Percentiles rank a stretch among this genome's conserved stretches.
Conservation (phyloP, 106 monocot species). For the Cymbidium sinense region DNA sequence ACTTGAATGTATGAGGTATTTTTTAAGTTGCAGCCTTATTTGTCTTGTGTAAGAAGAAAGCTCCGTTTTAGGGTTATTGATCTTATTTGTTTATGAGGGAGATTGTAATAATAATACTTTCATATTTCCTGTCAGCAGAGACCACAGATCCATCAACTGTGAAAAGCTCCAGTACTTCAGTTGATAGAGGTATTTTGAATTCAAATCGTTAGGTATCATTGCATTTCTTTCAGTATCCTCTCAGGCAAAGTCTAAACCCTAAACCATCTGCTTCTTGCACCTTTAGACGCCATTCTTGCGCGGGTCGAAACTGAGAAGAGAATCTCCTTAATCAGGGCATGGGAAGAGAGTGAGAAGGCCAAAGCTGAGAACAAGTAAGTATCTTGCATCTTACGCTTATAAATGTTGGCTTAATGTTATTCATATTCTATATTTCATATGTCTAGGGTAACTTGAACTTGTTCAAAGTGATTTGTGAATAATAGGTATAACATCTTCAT, state of each 20-base stretch:
- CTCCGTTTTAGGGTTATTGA: background rate
- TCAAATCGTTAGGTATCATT: background rate
- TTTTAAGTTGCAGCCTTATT: too few species aligned
- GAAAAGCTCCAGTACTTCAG: conserved; percentile 14
- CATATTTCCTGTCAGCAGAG: conserved; percentile 25
- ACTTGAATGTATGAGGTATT: background rate
- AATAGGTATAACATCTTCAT: background rate
- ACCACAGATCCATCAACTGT: conserved; percentile 21
- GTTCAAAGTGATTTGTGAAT: background rate
- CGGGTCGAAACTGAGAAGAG: conserved; percentile 40
- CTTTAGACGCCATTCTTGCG: conserved; percentile 26
- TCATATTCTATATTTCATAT: background rate
- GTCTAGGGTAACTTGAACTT: background rate
- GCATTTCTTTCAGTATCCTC: background rate
- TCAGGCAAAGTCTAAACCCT: background rate
- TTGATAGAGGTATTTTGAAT: conserved; percentile 26
- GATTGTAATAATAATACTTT: background rate
- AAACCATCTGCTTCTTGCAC: background rate
- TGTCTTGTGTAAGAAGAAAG: background rate
- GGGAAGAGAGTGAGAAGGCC: conserved; percentile 46
- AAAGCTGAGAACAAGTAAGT: conserved; percentile 50
- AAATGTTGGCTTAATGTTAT: background rate
- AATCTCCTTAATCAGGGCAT: conserved; percentile 40
- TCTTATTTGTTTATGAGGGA: background rate
- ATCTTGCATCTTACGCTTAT: background rate